phyloP scores from a whole-genome alignment of 2,329 filamentous ascomycete genomes.

The Monilinia polystroma region DNA sequence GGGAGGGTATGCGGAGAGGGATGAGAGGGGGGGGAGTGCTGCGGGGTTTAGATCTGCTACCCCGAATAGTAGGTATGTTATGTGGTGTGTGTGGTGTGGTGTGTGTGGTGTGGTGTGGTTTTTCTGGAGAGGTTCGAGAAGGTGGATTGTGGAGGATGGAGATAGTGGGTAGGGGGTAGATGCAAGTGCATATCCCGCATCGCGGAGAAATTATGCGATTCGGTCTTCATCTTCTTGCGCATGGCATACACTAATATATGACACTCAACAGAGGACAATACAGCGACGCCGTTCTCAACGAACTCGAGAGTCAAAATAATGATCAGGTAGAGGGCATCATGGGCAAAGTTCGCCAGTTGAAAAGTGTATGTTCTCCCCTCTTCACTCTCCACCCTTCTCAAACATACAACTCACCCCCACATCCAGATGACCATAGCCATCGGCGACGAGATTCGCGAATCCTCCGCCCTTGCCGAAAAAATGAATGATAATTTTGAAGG shows the following conservation, averaged over 20 bases:
- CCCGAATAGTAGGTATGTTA: slow-evolving; percentile 63
- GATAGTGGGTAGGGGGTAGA: not conserved
- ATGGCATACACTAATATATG: not conserved
- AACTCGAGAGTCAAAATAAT: slow-evolving; percentile 95
- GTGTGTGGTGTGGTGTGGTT: not conserved
- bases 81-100: not conserved
- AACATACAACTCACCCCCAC: not conserved
- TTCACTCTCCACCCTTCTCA: not conserved
- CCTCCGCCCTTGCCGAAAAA: slow-evolving; percentile 81
- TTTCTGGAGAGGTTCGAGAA: not conserved
- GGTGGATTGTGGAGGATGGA: not conserved
- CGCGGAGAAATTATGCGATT: not conserved
- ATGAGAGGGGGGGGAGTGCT: slow-evolving; percentile 14
- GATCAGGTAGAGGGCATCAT: slow-evolving; percentile 85
- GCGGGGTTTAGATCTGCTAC: slow-evolving; percentile 64
- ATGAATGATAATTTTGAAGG: slow-evolving; percentile 95
- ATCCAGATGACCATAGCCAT: slow-evolving; percentile 83
- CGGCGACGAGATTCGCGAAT: slow-evolving; percentile 91
- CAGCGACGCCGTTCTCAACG: slow-evolving; percentile 84
- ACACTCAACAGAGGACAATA: slow-evolving; percentile 71
- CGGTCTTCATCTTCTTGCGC: not conserved
- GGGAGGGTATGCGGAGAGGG: slow-evolving; percentile 8
- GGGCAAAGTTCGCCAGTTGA: slow-evolving; percentile 84
- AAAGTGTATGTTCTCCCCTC: slow-evolving; percentile 63
- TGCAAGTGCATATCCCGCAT: not conserved